A percentile compares a stretch with the other conserved stretches of the same genome.
These are phyloP conservation scores for Ceratocystiopsis minuta DNA, from an alignment of 2,329 filamentous ascomycete genomes.

Conservation along the genomic window DNA sequence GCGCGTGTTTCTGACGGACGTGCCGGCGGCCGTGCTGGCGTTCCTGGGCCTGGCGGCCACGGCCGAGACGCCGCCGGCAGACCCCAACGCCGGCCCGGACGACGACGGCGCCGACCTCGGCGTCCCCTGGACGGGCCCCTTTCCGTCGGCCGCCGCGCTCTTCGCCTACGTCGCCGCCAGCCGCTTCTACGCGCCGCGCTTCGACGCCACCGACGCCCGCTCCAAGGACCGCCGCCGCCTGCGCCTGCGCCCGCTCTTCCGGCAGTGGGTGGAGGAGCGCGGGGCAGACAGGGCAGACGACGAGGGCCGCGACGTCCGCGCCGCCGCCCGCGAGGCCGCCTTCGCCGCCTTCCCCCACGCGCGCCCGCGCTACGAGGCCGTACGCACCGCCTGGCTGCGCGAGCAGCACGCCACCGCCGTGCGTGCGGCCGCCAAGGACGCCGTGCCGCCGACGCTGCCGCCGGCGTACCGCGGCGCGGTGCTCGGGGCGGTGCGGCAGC, in stretches of 20 bases:
- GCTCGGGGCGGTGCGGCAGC: slow-evolving; percentile 25
- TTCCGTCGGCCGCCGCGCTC: slow-evolving; percentile 34
- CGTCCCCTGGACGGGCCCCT: slow-evolving; percentile 32
- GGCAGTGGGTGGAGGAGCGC: slow-evolving; percentile 26
- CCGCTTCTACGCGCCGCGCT: slow-evolving; percentile 31
- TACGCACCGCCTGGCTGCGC: slow-evolving; percentile 22
- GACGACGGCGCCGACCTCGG: slow-evolving; percentile 3
- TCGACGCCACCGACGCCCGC: slow-evolving; percentile 17
- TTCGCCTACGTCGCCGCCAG: slow-evolving; percentile 43
- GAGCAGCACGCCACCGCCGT: slow-evolving; percentile 24
- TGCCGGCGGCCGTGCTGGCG: slow-evolving; percentile 34
- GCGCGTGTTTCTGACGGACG: slow-evolving; percentile 39
- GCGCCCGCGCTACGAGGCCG: slow-evolving; percentile 23
- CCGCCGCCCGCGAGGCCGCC: slow-evolving; percentile 32
- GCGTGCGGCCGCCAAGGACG: slow-evolving; percentile 15
- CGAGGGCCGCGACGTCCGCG: slow-evolving; percentile 15
- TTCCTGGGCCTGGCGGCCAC: slow-evolving; percentile 42
- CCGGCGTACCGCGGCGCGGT: slow-evolving; percentile 17
- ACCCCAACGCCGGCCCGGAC: slow-evolving; percentile 6
- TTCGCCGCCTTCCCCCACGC: slow-evolving; percentile 30
- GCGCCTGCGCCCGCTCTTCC: slow-evolving; percentile 36
- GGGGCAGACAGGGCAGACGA: slow-evolving; percentile 12
- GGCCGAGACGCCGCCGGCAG: too few species aligned
- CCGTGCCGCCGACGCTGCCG: slow-evolving; percentile 12
- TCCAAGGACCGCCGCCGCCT: slow-evolving; percentile 40